Conservation (phyloP, 352 stramenopile genomes). For the Thalassiosira livingstoniorum region DNA sequence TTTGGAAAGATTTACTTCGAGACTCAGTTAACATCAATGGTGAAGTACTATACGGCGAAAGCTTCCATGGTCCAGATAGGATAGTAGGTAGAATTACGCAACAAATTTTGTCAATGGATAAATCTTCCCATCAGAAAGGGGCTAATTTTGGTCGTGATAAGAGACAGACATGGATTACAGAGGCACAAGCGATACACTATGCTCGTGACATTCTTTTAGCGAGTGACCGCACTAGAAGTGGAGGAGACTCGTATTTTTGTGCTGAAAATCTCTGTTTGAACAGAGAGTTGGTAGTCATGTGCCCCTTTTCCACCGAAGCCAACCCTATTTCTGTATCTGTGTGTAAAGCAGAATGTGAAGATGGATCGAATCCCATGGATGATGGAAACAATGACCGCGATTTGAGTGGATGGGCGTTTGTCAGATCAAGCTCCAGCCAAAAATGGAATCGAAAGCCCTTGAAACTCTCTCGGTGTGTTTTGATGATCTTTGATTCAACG, state of each 20-base stretch:
- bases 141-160: background rate
- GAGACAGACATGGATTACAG: conserved; percentile 50
- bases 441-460: conserved; percentile 70
- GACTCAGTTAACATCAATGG: conserved; percentile 82
- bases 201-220: conserved; percentile 79
- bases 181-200: conserved; percentile 76
- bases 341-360: background rate
- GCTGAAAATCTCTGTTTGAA: conserved; percentile 77
- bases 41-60: conserved; percentile 66
- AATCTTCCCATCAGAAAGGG: background rate
- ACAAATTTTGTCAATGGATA: conserved; percentile 69
- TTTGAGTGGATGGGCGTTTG: conserved; percentile 64
- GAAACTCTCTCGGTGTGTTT: conserved; percentile 65
- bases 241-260: conserved; percentile 85
- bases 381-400: conserved; percentile 16
- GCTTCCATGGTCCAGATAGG: conserved; percentile 73
- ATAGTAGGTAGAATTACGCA: conserved; percentile 73
- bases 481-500: conserved; percentile 72
- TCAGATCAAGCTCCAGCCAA: conserved; percentile 52
- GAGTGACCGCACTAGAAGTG: conserved; percentile 76
- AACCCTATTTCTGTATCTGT: conserved; percentile 76
- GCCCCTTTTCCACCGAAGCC: conserved; percentile 71
- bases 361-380: conserved; percentile 29
- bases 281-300: conserved; percentile 73
- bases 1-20: conserved; percentile 81